Conservation (phyloP, 345 rosid genomes). For the Syzygium oleosum region DNA sequence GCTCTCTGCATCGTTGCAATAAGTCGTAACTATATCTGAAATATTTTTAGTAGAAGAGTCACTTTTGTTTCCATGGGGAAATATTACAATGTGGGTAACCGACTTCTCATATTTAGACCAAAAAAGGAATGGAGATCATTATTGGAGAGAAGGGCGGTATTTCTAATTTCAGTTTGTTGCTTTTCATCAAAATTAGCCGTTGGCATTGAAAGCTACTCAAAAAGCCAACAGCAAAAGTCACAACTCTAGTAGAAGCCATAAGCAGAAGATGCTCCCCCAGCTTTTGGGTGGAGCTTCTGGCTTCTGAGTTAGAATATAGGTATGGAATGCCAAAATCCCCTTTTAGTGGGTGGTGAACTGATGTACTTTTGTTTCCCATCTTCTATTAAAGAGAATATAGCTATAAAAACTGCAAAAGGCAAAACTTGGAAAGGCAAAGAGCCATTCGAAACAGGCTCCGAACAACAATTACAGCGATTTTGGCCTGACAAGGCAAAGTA, state of each 20-base stretch:
- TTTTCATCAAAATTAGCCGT: background rate
- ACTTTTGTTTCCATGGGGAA: background rate
- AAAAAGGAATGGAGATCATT: background rate
- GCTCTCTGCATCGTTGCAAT: background rate
- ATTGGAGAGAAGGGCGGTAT: background rate
- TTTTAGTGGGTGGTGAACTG: background rate
- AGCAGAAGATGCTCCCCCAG: background rate
- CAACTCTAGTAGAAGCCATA: background rate
- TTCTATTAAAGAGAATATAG: background rate
- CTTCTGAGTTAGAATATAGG: background rate
- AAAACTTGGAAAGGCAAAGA: background rate
- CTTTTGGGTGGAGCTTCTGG: background rate
- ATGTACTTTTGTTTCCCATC: background rate
- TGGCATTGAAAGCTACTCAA: background rate
- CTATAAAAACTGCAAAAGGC: background rate
- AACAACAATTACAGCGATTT: background rate
- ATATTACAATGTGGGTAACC: background rate
- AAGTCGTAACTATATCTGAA: background rate
- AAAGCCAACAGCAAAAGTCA: background rate
- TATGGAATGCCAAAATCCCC: background rate
- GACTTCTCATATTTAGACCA: background rate
- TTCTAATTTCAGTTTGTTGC: background rate
- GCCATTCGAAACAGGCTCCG: background rate
- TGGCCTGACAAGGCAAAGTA: background rate
- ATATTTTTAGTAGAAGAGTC: background rate